Base-by-base conservation (phyloP, 345 rosid species). In the Capsella bursapastoris region DNA sequence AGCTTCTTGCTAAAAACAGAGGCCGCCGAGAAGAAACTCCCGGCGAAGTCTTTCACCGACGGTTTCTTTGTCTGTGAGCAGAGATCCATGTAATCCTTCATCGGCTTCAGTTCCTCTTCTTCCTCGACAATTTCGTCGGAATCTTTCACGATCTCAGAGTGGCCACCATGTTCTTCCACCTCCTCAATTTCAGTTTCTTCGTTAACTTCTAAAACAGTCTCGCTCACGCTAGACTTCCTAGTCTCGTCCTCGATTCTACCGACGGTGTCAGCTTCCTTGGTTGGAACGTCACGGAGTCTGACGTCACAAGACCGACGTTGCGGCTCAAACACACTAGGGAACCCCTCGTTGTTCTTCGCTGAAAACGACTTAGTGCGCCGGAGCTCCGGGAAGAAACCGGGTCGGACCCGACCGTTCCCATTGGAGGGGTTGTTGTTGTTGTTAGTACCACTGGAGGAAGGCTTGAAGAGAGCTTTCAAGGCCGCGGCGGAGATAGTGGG, bases 251-350 rank as follows among this genome's bases (percentile, higher is more conserved):
- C 90, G 61, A 43, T 71, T 61, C 75, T 79, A 37, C 66, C 59
- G 29, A 57, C 74, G 12, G 48, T 35, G 50, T 60, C 4, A 18
- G 79, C 58, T 52, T 82, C 86, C 32, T 34, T 79, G 32, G 56
- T 79, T 11, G 61, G 31, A 56, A 81, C 87, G 79, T 89, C 98
- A 9, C 85, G 92, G 50, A 68, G 97, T 80, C 92, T 80, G 63
- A 95, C 96, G 89, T 95, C 99, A 63, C 99, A 95, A 59, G 99
- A 95, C 65, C 84, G 85, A 72, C 99, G 84, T 82, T 95, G 97
- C 0, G 98, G 98, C 91, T 95, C 99, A 48, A 83, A 83, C 15
- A 83, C 84, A 47, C 88, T 91, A 27, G 94, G 84, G 66, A 89
- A 82, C 2, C 91, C 92, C 71, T 92, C 97, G 86, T 90, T 95